Conservation (phyloP, 2,329 filamentous ascomycete species). For the Ophiobolus disseminans region DNA sequence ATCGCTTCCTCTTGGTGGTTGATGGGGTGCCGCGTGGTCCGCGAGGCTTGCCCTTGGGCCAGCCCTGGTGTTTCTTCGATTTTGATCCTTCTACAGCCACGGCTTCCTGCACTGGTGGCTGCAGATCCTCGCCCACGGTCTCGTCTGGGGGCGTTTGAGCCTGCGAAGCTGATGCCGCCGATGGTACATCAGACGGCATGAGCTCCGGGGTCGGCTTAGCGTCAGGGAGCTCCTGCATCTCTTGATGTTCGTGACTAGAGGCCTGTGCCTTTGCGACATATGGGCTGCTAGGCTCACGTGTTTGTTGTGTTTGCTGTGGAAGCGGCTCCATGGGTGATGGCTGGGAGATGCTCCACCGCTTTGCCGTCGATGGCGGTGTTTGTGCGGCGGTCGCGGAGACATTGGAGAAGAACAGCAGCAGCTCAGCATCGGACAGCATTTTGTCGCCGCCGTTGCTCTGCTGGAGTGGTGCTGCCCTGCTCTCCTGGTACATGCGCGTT, state of each 20-base stretch:
- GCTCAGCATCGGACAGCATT: constrained; percentile 53
- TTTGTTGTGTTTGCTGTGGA: constrained; percentile 11
- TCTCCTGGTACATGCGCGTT: constrained; percentile 40
- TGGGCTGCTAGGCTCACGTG: constrained; percentile 16
- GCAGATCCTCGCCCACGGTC: constrained; percentile 12
- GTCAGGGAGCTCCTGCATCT: constrained; percentile 21
- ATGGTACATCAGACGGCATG: constrained; percentile 13
- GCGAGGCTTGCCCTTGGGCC: constrained; percentile 57
- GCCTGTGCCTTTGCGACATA: constrained; percentile 13
- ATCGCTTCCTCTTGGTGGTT: constrained; percentile 51
- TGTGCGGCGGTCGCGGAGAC: constrained; percentile 39
- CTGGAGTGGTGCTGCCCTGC: constrained; percentile 8
- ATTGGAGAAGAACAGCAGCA: constrained; percentile 54
- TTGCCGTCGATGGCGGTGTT: constrained; percentile 35
- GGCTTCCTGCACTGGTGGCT: constrained; percentile 18
- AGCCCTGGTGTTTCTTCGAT: constrained; percentile 49
- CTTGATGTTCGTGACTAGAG: constrained; percentile 11
- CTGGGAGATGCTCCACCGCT: constrained; percentile 38
- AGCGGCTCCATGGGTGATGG: constrained; percentile 15
- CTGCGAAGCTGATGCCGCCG: constrained; percentile 36
- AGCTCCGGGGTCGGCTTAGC: constrained; percentile 21
- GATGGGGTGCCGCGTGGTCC: constrained; percentile 46
- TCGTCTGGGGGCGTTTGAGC: constrained; percentile 53
- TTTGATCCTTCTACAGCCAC: constrained; percentile 35
- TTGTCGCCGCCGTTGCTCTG: constrained; percentile 41